Base-by-base conservation (phyloP, 371 early-diverging fungal species). In the Dichotomocladium elegans region DNA sequence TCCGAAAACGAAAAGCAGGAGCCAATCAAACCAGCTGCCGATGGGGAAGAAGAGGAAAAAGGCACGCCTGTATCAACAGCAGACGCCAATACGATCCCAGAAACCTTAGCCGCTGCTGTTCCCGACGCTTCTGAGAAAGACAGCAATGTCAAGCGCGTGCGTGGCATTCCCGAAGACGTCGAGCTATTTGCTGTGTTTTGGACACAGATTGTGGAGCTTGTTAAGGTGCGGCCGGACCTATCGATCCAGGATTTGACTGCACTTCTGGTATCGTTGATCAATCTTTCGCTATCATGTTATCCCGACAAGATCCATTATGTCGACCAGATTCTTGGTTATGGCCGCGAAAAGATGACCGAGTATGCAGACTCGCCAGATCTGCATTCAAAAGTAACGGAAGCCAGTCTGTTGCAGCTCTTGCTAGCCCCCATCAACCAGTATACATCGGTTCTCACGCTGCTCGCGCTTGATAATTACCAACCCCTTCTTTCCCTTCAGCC, bases 181-280 rank as follows among this genome's bases (percentile, higher is more conserved):
- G 80, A 85, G 52, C 74, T 98, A 35, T 98, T 98, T 72, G 91
- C 89, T 47, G 89, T 95, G 31, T 96, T 98, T 64, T 98, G 98
- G 98, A 79, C 68, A 11, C 92, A 95, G 65, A 89, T 98, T 56
- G 87, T 90, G 30, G 89, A 89, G 41, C 78, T 96, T 9, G 88
- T 98, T 37, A 88, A 89, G 78, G 66, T 61, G 24, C 89, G 96
- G 12, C 91, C 92, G 0, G 96, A 96, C 62, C 84, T 98, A 10
- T 80, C 90, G 3, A 81, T 95, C 29, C 89, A 92, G 59, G 96
- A 98, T 58, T 81, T 92, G 17, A 86, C 92, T 21, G 90, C 94
- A 0, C 72, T 98, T 29, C 70, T 93, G 29, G 86, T 89, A 3
- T 93, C 95, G 0, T 73, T 95, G 55, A 80, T 86, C 50, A 91